A percentile compares a stretch with the other conserved stretches of the same genome.
These are phyloP conservation scores for Leonotis leonurus DNA, from an alignment of 257 asterid genomes.

Conservation along the genomic window DNA sequence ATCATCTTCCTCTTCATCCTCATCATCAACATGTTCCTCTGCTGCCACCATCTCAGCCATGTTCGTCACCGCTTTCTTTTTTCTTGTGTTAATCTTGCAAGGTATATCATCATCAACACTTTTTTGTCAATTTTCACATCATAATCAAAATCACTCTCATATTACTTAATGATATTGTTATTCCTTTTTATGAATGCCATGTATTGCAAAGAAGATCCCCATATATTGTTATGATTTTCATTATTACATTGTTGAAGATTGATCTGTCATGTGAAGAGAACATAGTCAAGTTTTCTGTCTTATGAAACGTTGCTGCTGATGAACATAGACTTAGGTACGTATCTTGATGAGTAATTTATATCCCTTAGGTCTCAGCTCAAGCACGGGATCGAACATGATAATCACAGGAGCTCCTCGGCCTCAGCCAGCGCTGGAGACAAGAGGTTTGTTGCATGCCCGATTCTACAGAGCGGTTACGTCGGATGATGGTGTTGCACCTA, in stretches of 20 bases:
- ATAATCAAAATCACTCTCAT: not conserved
- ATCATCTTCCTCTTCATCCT: constrained; percentile 20
- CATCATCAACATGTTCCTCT: constrained; percentile 21
- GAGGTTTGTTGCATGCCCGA: constrained; percentile 18
- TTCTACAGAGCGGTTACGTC: constrained; percentile 17
- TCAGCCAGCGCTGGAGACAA: constrained; percentile 31
- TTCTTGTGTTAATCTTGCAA: constrained; percentile 49
- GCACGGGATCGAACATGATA: constrained; percentile 16
- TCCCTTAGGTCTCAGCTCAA: constrained; percentile 34
- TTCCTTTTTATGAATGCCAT: not conserved
- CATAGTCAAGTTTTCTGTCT: not conserved
- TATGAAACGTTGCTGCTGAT: not conserved
- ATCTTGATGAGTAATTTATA: not conserved
- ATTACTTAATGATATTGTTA: not conserved
- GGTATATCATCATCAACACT: constrained; percentile 38
- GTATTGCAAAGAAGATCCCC: not conserved
- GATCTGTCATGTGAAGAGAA: not conserved
- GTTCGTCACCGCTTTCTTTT: constrained; percentile 44
- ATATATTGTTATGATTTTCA: not conserved
- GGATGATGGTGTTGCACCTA: constrained; percentile 19
- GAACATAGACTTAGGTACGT: not conserved
- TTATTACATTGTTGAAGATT: not conserved
- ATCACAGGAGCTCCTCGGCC: constrained; percentile 39
- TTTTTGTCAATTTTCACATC: too few relatives aligned
- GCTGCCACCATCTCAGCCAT: constrained; percentile 36